phyloP scores from a whole-genome alignment of 352 stramenopile genomes.

The Phytophthora ramorum region DNA sequence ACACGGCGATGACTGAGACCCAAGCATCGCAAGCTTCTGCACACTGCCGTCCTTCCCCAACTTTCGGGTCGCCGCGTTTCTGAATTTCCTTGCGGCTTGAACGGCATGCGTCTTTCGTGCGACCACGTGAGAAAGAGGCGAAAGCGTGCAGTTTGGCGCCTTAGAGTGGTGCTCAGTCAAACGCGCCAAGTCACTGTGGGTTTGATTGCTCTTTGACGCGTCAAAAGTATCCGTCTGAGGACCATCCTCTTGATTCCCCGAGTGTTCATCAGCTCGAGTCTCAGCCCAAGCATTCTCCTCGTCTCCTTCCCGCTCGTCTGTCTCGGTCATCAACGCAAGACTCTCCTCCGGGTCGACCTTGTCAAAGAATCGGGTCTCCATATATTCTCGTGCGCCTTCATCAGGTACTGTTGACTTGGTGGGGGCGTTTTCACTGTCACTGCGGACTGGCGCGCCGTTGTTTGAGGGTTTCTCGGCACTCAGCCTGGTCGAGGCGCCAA shows the following conservation, averaged over 20 bases:
- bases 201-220: background rate
- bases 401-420: conserved; percentile 7
- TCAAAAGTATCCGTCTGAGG: background rate
- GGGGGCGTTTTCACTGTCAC: conserved; percentile 1
- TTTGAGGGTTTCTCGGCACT: background rate
- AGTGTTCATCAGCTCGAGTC: background rate
- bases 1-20: conserved; percentile 30
- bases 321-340: conserved; percentile 30
- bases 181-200: conserved; percentile 3
- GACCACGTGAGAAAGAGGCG: conserved; percentile 52
- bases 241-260: conserved; percentile 27
- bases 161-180: background rate
- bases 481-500: conserved; percentile 15
- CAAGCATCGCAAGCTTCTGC: conserved; percentile 22
- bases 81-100: conserved; percentile 57
- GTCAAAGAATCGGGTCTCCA: conserved; percentile 29
- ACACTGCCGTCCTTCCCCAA: conserved; percentile 13
- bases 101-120: conserved; percentile 50
- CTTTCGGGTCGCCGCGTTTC: conserved; percentile 24
- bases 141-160: conserved; percentile 32
- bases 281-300: conserved; percentile 16
- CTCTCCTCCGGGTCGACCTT: conserved; percentile 41
- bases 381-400: conserved; percentile 8
- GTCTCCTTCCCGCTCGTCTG: conserved; percentile 18
- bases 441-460: background rate